Percentiles rank a stretch among this genome's conserved stretches.
Evolutionary conservation across 768 basidiomycete species (phyloP).

Genomic region (Zangia roseola): DNA sequence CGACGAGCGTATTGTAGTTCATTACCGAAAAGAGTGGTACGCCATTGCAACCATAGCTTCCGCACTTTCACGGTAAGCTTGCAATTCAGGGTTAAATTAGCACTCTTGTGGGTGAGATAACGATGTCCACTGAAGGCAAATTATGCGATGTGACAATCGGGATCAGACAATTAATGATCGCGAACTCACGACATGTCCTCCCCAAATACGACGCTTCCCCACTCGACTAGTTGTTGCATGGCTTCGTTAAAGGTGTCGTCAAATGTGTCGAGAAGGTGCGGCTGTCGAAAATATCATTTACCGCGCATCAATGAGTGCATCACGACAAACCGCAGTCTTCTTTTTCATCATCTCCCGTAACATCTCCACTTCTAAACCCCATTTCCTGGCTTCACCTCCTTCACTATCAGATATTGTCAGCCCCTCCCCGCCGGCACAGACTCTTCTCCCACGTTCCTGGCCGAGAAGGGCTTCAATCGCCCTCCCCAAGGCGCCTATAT

Average conservation of each 20-base stretch:
- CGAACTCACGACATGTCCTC: constrained; percentile 61
- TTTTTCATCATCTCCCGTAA: constrained; percentile 57
- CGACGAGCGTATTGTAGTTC: constrained; percentile 5
- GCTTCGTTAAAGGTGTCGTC: constrained; percentile 79
- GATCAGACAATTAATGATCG: constrained; percentile 25
- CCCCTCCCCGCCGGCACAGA: constrained; percentile 56
- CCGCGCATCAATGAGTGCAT: constrained; percentile 3
- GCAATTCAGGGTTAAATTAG: constrained; percentile 67
- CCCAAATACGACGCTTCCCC: constrained; percentile 68
- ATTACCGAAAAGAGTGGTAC: constrained; percentile 58
- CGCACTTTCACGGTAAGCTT: constrained; percentile 61
- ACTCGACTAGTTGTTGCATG: constrained; percentile 70
- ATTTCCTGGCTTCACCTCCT: constrained; percentile 71
- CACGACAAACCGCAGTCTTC: constrained; percentile 50
- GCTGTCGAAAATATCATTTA: constrained; percentile 38
- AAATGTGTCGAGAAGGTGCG: constrained; percentile 54
- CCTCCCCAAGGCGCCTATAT: constrained; percentile 74
- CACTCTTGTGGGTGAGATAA: constrained; percentile 73
- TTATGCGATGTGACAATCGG: constrained; percentile 21
- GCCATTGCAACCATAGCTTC: constrained; percentile 70
- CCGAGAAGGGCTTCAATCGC: constrained; percentile 64
- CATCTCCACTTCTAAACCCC: constrained; percentile 65
- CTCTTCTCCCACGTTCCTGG: constrained; percentile 58
- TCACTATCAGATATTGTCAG: constrained; percentile 40
- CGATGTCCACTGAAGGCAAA: constrained; percentile 55